phyloP scores from a whole-genome alignment of 1,284 basidiomycete species.

The Heimioporus retisporus region DNA sequence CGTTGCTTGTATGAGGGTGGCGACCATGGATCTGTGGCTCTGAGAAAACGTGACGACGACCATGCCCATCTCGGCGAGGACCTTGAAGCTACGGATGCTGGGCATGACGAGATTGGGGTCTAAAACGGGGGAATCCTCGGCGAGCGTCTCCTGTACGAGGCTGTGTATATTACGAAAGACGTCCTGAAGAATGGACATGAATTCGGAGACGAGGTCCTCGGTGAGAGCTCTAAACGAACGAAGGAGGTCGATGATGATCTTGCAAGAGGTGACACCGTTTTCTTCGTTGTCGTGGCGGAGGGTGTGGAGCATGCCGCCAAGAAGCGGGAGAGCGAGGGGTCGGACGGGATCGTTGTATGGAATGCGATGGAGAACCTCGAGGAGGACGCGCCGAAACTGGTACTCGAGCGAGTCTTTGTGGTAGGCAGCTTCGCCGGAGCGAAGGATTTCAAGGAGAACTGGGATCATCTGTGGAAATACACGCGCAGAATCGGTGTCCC shows the following conservation, averaged over 20 bases:
- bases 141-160: slow-evolving; percentile 84
- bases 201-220: slow-evolving; percentile 85
- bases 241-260: slow-evolving; percentile 89
- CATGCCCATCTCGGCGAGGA: slow-evolving; percentile 95
- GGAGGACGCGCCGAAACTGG: slow-evolving; percentile 85
- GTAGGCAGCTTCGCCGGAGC: slow-evolving; percentile 81
- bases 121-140: slow-evolving; percentile 65
- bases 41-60: slow-evolving; percentile 95
- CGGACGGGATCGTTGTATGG: slow-evolving; percentile 87
- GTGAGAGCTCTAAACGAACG: slow-evolving; percentile 78
- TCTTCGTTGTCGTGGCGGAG: slow-evolving; percentile 97
- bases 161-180: slow-evolving; percentile 83
- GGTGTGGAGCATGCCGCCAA: slow-evolving; percentile 83
- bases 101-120: slow-evolving; percentile 71
- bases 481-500: slow-evolving; percentile 84
- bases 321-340: slow-evolving; percentile 76
- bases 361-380: slow-evolving; percentile 92
- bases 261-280: slow-evolving; percentile 92
- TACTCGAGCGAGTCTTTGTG: slow-evolving; percentile 87
- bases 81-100: slow-evolving; percentile 93
- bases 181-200: slow-evolving; percentile 83
- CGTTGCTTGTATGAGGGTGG: slow-evolving; percentile 79
- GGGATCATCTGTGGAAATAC: slow-evolving; percentile 82
- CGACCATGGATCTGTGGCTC: slow-evolving; percentile 75
- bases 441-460: slow-evolving; percentile 83